Percentiles rank a stretch among this genome's conserved stretches.
These are phyloP conservation scores for Botryosphaeria dothidea DNA, from an alignment of 2,329 filamentous ascomycete genomes.

Conservation along the genomic window DNA sequence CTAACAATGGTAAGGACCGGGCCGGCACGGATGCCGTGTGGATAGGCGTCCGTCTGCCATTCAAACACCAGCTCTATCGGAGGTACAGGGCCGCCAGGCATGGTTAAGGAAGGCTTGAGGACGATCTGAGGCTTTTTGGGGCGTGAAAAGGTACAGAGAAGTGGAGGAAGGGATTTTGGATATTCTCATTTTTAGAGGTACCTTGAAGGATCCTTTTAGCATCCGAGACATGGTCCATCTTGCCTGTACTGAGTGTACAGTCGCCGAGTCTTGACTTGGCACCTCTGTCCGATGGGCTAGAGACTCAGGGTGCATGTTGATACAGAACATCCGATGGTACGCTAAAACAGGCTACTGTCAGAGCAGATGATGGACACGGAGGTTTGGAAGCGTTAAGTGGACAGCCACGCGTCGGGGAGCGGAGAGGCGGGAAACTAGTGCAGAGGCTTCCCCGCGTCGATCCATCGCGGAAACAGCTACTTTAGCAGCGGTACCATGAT, in stretches of 20 bases:
- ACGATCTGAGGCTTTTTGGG: too few species aligned
- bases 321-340: background rate
- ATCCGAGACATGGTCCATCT: too few species aligned
- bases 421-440: background rate
- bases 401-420: background rate
- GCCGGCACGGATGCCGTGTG: background rate
- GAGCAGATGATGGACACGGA: background rate
- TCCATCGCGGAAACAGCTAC: too few species aligned
- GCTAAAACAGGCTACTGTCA: background rate
- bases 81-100: background rate
- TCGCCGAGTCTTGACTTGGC: too few species aligned
- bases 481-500: too few species aligned
- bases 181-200: too few species aligned
- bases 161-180: too few species aligned
- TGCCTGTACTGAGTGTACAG: too few species aligned
- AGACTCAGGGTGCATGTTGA: background rate
- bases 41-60: constrained; percentile 4
- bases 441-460: too few species aligned
- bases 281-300: too few species aligned
- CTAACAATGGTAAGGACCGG: background rate
- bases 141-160: too few species aligned
- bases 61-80: background rate
- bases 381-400: background rate
- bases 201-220: too few species aligned
- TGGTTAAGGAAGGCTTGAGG: background rate